Conservation (phyloP, 345 rosid genomes). For the Boechera stricta region DNA sequence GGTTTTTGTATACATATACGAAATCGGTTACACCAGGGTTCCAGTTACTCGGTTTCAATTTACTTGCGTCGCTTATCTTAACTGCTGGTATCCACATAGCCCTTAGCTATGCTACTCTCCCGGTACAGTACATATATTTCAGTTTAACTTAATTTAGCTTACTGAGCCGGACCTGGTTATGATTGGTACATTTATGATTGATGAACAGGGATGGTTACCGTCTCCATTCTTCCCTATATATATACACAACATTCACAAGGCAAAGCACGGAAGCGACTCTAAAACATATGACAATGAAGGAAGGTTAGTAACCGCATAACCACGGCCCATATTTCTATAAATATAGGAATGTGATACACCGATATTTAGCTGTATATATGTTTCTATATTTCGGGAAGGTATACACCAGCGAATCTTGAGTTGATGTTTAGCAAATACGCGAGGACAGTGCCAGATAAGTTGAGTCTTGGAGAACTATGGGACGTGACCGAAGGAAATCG, state of each 20-base stretch:
- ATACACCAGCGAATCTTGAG: conserved; percentile 62
- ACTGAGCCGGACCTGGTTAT: not conserved
- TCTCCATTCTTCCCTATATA: conserved; percentile 75
- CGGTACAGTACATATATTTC: conserved; percentile 48
- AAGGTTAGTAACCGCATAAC: conserved; percentile 43
- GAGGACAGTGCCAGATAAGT: conserved; percentile 61
- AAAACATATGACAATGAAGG: conserved; percentile 79
- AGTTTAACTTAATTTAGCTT: not conserved
- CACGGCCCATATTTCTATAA: too few relatives aligned
- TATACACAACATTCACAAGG: conserved; percentile 73
- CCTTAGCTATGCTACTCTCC: conserved; percentile 69
- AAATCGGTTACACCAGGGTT: conserved; percentile 49
- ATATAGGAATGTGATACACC: not conserved
- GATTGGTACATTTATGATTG: not conserved
- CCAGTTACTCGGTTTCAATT: conserved; percentile 68
- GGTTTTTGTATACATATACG: not conserved
- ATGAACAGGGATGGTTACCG: conserved; percentile 75
- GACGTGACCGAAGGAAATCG: conserved; percentile 77
- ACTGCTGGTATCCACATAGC: conserved; percentile 54
- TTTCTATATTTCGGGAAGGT: conserved; percentile 48
- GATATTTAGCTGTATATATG: not conserved
- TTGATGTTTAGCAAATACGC: conserved; percentile 82
- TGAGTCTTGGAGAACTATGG: conserved; percentile 73
- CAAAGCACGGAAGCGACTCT: conserved; percentile 78
- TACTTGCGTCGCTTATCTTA: conserved; percentile 56